phyloP scores from a whole-genome alignment of 164 flowering plant genomes.

The Tetrastigma voinierianum region DNA sequence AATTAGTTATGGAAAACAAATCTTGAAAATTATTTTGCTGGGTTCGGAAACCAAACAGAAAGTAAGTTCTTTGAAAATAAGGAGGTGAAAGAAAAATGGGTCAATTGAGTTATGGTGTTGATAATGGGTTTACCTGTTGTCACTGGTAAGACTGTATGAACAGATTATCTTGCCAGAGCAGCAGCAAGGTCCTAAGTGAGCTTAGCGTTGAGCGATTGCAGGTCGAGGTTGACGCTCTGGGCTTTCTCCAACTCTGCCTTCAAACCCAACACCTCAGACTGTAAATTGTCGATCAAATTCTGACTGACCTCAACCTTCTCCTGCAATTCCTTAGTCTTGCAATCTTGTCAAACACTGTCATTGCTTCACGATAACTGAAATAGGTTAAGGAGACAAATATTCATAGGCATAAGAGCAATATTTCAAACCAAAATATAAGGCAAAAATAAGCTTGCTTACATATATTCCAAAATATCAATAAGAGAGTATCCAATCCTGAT shows the following conservation, averaged over 20 bases:
- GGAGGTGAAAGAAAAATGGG: not conserved
- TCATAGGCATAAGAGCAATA: conserved; percentile 1
- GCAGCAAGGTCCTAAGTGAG: conserved; percentile 45
- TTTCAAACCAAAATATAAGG: not conserved
- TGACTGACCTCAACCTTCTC: too few relatives aligned
- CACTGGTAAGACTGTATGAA: conserved; percentile 23
- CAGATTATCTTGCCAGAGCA: conserved; percentile 41
- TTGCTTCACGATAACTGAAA: conserved; percentile 88
- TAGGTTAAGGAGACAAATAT: conserved; percentile 42
- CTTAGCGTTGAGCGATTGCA: too few relatives aligned
- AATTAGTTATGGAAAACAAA: too few relatives aligned
- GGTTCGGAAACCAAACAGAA: too few relatives aligned
- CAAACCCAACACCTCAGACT: too few relatives aligned
- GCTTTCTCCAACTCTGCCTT: too few relatives aligned
- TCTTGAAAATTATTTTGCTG: too few relatives aligned
- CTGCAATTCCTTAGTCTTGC: too few relatives aligned
- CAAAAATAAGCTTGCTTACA: not conserved
- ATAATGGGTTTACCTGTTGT: conserved; percentile 32
- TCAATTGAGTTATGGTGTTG: too few relatives aligned
- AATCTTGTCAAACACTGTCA: conserved; percentile 87
- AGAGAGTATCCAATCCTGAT: not conserved
- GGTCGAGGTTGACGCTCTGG: too few relatives aligned
- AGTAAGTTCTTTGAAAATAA: too few relatives aligned
- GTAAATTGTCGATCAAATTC: too few relatives aligned
- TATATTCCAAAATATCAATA: not conserved